Evolutionary conservation across 2,329 filamentous ascomycete genomes (phyloP).

Genomic region (Graphium sp.): DNA sequence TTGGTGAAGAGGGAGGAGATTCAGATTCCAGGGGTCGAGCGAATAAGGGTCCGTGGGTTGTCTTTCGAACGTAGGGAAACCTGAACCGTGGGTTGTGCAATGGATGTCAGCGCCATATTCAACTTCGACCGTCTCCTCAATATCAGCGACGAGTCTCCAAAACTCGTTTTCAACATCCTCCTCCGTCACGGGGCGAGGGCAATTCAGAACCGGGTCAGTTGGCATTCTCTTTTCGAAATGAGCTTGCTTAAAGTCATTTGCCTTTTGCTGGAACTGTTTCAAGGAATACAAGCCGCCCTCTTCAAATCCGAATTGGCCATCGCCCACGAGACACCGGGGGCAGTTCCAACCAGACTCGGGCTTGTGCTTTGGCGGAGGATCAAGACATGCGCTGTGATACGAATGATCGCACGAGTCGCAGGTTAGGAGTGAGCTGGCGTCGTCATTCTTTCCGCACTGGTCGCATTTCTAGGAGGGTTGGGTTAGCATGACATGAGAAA

Average conservation of each 20-base stretch:
- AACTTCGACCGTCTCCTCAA: slow-evolving; percentile 92
- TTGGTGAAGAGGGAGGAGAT: slow-evolving; percentile 73
- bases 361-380: slow-evolving; percentile 62
- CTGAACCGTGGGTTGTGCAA: slow-evolving; percentile 92
- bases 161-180: slow-evolving; percentile 95
- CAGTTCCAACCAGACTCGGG: slow-evolving; percentile 93
- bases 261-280: slow-evolving; percentile 90
- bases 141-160: slow-evolving; percentile 84
- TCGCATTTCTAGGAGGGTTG: slow-evolving; percentile 64
- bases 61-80: slow-evolving; percentile 86
- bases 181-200: slow-evolving; percentile 67
- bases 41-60: slow-evolving; percentile 78
- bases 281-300: slow-evolving; percentile 92
- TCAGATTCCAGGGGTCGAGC: slow-evolving; percentile 89
- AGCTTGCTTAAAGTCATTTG: slow-evolving; percentile 81
- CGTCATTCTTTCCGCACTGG: slow-evolving; percentile 65
- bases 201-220: slow-evolving; percentile 70
- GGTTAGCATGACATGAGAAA: too few relatives aligned
- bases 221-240: slow-evolving; percentile 89
- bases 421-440: slow-evolving; percentile 50
- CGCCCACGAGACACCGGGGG: slow-evolving; percentile 83
- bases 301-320: slow-evolving; percentile 93
- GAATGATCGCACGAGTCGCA: slow-evolving; percentile 89
- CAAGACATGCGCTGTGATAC: slow-evolving; percentile 75
- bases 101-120: slow-evolving; percentile 98